phyloP scores from a whole-genome alignment of 805 yeast genomes.

The Sugiyamaella chiloensis region DNA sequence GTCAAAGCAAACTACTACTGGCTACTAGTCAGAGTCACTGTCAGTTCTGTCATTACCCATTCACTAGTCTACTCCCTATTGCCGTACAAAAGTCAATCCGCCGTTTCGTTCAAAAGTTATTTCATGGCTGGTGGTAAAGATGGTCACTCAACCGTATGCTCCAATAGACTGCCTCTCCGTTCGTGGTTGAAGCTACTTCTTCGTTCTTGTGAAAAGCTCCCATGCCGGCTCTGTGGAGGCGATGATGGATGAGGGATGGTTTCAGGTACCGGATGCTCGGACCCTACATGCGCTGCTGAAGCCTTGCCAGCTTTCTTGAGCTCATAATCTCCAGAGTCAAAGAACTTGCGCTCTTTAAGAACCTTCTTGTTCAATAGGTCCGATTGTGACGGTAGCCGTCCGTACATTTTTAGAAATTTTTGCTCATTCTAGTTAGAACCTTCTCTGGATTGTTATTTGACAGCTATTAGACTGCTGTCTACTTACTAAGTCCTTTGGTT shows the following conservation, averaged over 20 bases:
- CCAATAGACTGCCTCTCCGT: conserved; percentile 3
- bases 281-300: conserved; percentile 34
- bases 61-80: neutral
- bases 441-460: too few species aligned
- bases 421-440: conserved; percentile 58
- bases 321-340: conserved; percentile 93
- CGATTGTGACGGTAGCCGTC: conserved; percentile 76
- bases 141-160: conserved; percentile 2
- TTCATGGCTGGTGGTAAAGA: conserved; percentile 1
- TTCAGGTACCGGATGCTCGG: conserved; percentile 25
- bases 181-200: conserved; percentile 11
- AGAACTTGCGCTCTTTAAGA: conserved; percentile 81
- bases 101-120: neutral
- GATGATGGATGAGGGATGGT: conserved; percentile 18
- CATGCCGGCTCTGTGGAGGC: conserved; percentile 18
- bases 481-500: too few species aligned
- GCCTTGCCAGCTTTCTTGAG: conserved; percentile 47
- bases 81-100: neutral
- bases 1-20: too few species aligned
- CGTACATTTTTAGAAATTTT: conserved; percentile 73
- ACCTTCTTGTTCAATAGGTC: conserved; percentile 71
- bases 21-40: too few species aligned
- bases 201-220: conserved; percentile 12
- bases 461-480: too few species aligned
- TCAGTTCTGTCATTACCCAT: neutral